These are phyloP conservation scores for Trapa incisa DNA, from an alignment of 345 rosid genomes.

Conservation along the genomic window DNA sequence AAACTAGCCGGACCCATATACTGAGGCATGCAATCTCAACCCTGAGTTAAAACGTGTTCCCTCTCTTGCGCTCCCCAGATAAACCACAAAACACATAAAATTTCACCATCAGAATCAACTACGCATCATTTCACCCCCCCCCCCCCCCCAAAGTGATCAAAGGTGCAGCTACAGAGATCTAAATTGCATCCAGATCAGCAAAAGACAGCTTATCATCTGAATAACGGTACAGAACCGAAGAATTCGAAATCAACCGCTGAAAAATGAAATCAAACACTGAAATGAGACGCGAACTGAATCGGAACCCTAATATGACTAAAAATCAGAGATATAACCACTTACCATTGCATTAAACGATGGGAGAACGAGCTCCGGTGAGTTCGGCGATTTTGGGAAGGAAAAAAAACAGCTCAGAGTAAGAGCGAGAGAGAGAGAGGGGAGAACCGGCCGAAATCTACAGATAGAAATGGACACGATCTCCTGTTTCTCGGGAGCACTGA, in stretches of 20 bases:
- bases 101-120: background rate
- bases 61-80: too few species aligned
- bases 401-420: background rate
- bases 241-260: background rate
- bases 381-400: constrained; percentile 1
- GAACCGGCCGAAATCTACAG: background rate
- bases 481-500: background rate
- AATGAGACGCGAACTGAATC: background rate
- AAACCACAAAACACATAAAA: too few species aligned
- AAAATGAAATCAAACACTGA: background rate
- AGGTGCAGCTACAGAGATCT: background rate
- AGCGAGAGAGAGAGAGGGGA: background rate
- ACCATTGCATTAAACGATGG: constrained; percentile 20
- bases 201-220: background rate
- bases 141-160: background rate
- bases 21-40: too few species aligned
- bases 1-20: too few species aligned
- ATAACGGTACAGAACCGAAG: background rate
- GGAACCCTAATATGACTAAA: background rate
- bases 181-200: background rate
- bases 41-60: too few species aligned
- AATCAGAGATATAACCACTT: background rate
- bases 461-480: background rate
- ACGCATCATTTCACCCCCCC: background rate
- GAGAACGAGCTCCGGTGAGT: constrained; percentile 9